A percentile compares a stretch with the other conserved stretches of the same genome.
Evolutionary conservation across 306 rosid species (phyloP).

Genomic region (Purshia tridentata): DNA sequence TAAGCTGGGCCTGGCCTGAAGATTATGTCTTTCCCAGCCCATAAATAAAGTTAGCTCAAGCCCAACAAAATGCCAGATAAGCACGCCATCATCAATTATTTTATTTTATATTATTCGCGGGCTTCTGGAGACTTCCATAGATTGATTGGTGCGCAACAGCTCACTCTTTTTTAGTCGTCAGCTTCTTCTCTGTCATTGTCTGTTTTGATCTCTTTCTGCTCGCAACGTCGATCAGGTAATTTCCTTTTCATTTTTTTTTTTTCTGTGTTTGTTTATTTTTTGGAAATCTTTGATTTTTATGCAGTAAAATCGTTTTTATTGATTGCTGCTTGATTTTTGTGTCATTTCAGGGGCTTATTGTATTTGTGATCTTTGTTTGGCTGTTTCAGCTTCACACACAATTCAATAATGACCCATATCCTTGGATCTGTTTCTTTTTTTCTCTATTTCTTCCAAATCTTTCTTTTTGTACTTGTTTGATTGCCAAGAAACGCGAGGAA

Average conservation of each 20-base stretch:
- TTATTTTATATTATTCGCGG: constrained; percentile 3
- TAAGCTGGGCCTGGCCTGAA: no score
- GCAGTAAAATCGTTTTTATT: not conserved
- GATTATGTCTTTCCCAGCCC: no score
- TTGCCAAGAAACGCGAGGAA: constrained; percentile 7
- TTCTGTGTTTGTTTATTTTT: not conserved
- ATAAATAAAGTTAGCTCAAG: no score
- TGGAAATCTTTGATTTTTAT: not conserved
- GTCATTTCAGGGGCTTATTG: constrained; percentile 26
- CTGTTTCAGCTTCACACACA: constrained; percentile 28
- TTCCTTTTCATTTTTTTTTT: no score
- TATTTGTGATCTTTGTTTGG: constrained; percentile 35
- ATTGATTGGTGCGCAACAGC: not conserved
- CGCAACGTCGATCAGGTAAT: constrained; percentile 7
- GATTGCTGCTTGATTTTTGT: constrained; percentile 5
- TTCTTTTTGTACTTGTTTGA: constrained; percentile 10
- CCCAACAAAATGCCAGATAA: not conserved
- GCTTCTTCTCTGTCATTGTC: not conserved
- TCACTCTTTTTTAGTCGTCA: not conserved
- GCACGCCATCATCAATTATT: not conserved
- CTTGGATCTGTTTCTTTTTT: constrained; percentile 31
- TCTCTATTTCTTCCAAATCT: not conserved
- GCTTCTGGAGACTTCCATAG: constrained; percentile 34
- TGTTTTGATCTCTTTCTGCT: not conserved
- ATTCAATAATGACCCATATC: constrained; percentile 65